Evolutionary conservation across 2,329 filamentous ascomycete species (phyloP).

Genomic region (Apiospora rasikravindrae): DNA sequence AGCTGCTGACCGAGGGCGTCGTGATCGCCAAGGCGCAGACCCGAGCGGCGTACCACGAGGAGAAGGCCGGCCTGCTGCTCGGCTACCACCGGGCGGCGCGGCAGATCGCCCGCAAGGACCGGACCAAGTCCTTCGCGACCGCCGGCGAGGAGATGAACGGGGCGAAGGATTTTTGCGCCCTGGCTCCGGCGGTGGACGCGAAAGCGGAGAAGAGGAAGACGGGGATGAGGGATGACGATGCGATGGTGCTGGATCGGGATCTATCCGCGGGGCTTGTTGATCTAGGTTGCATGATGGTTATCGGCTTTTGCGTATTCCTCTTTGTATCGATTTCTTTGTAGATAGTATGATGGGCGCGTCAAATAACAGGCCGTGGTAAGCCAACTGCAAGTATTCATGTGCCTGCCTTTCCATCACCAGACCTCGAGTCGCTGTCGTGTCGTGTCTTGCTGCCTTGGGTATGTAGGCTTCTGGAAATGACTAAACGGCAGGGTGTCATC

Average conservation of each 20-base stretch:
- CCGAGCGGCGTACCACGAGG: constrained; percentile 22
- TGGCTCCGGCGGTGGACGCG: constrained; percentile 3
- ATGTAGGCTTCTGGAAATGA: too few species aligned
- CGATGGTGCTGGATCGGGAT: neutral
- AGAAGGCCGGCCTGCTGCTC: constrained; percentile 20
- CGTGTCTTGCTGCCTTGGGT: too few species aligned
- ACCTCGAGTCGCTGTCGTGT: neutral
- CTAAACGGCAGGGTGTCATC: neutral
- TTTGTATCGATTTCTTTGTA: neutral
- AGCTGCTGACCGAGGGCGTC: constrained; percentile 23
- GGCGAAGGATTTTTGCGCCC: constrained; percentile 21
- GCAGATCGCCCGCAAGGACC: constrained; percentile 21
- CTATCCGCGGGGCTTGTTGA: neutral
- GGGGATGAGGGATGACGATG: constrained; percentile 3
- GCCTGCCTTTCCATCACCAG: neutral
- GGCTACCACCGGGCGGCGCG: constrained; percentile 22
- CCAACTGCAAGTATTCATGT: neutral
- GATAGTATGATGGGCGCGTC: neutral
- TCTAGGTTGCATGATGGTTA: neutral
- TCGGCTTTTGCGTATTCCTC: neutral
- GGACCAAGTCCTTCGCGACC: constrained; percentile 23
- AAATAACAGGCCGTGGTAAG: neutral
- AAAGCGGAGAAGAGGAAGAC: neutral
- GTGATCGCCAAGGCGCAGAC: constrained; percentile 22
- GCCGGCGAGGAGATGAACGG: constrained; percentile 12